phyloP scores from a whole-genome alignment of 2,329 filamentous ascomycete species.

The Pestalotiopsis sp. region DNA sequence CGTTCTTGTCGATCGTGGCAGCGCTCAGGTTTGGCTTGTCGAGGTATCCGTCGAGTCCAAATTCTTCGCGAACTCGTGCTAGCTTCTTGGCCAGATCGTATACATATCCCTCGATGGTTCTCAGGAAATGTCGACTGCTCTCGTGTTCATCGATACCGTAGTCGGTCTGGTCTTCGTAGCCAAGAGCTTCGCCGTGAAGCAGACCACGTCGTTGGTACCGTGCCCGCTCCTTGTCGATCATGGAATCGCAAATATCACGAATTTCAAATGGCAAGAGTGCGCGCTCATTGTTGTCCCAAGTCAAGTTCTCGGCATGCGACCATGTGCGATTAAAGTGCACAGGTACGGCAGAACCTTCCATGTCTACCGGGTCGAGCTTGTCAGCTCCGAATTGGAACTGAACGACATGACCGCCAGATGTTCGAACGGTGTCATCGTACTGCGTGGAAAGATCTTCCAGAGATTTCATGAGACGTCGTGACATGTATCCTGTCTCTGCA shows the following conservation, averaged over 20 bases:
- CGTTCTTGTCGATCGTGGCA: slow-evolving; percentile 32
- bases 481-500: slow-evolving; percentile 99
- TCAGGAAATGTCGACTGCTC: slow-evolving; percentile 79
- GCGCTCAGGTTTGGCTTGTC: slow-evolving; percentile 23
- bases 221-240: slow-evolving; percentile 68
- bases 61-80: slow-evolving; percentile 51
- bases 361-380: slow-evolving; percentile 92
- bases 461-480: slow-evolving; percentile 95
- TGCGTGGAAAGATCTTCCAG: slow-evolving; percentile 91
- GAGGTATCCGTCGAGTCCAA: slow-evolving; percentile 50
- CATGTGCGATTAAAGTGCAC: slow-evolving; percentile 93
- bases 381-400: slow-evolving; percentile 98
- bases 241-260: slow-evolving; percentile 65
- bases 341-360: slow-evolving; percentile 92
- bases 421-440: slow-evolving; percentile 94
- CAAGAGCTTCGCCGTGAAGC: slow-evolving; percentile 63
- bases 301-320: slow-evolving; percentile 76
- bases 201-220: slow-evolving; percentile 66
- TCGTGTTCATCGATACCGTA: slow-evolving; percentile 78
- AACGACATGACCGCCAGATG: slow-evolving; percentile 84
- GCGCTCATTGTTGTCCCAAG: slow-evolving; percentile 76
- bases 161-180: slow-evolving; percentile 71
- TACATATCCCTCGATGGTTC: slow-evolving; percentile 76
- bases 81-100: slow-evolving; percentile 64
- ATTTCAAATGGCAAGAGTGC: slow-evolving; percentile 79